A percentile compares a stretch with the other conserved stretches of the same genome.
phyloP scores from a whole-genome alignment of 2,329 filamentous ascomycete genomes.

The Botrytis aclada region DNA sequence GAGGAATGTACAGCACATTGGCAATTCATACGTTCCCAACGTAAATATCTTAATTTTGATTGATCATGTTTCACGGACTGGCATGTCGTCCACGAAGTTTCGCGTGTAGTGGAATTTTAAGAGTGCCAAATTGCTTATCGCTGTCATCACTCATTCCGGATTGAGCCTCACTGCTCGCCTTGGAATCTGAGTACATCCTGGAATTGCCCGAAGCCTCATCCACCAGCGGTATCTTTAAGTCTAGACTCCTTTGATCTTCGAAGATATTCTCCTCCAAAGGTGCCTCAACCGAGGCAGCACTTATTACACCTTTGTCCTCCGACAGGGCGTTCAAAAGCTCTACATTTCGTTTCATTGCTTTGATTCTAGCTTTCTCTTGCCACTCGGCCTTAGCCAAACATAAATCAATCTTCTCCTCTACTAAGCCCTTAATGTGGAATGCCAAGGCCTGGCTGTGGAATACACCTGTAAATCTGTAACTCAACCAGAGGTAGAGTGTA shows the following conservation, averaged over 20 bases:
- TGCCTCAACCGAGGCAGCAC: not conserved
- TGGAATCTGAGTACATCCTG: not conserved
- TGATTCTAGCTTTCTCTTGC: constrained; percentile 1
- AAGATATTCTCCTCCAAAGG: not conserved
- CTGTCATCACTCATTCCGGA: not conserved
- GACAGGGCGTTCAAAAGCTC: not conserved
- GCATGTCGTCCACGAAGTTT: not conserved
- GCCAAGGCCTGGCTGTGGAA: constrained; percentile 74
- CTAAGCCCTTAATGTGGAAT: constrained; percentile 72
- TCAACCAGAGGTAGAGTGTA: constrained; percentile 88
- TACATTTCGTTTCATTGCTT: not conserved
- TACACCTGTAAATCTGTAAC: constrained; percentile 79
- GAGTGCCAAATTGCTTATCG: not conserved
- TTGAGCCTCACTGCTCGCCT: not conserved
- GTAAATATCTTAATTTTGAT: not conserved
- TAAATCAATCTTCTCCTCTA: constrained; percentile 67
- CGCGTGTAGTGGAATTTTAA: not conserved
- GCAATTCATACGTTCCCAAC: not conserved
- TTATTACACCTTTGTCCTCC: not conserved
- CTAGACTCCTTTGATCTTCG: not conserved
- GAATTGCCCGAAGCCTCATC: not conserved
- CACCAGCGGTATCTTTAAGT: not conserved
- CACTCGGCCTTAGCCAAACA: constrained; percentile 10
- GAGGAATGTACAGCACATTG: not conserved
- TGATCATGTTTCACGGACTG: not conserved